A percentile compares a stretch with the other conserved stretches of the same genome.
Evolutionary conservation across 306 rosid species (phyloP).

Genomic region (Pyrus communis): DNA sequence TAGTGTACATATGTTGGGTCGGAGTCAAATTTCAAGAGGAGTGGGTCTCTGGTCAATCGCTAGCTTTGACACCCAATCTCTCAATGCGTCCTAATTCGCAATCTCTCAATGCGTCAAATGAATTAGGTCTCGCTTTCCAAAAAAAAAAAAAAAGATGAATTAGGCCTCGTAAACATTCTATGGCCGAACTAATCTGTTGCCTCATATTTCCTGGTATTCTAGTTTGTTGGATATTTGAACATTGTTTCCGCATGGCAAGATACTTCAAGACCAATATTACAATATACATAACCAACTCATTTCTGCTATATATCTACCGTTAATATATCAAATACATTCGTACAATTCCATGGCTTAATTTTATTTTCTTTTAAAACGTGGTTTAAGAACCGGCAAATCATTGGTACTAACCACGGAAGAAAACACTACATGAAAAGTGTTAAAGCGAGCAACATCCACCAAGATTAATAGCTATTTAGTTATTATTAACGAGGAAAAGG

Average conservation of each 20-base stretch:
- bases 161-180: background rate
- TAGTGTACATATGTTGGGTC: background rate
- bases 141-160: no score
- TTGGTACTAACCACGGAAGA: no score
- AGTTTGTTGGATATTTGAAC: background rate
- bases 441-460: no score
- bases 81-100: background rate
- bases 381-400: no score
- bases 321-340: no score
- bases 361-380: no score
- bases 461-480: no score
- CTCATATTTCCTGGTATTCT: background rate
- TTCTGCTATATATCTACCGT: no score
- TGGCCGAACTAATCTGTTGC: background rate
- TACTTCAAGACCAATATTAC: background rate
- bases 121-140: background rate
- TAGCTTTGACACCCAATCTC: constrained; percentile 15
- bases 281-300: no score
- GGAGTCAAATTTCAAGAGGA: background rate
- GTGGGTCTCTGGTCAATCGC: constrained; percentile 4
- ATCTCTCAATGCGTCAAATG: background rate
- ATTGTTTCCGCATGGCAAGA: background rate
- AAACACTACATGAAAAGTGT: no score
- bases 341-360: no score
- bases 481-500: no score